A percentile compares a stretch with the other conserved stretches of the same genome.
Conservation (phyloP, 331 rosid species). For the Cydonia oblonga region DNA sequence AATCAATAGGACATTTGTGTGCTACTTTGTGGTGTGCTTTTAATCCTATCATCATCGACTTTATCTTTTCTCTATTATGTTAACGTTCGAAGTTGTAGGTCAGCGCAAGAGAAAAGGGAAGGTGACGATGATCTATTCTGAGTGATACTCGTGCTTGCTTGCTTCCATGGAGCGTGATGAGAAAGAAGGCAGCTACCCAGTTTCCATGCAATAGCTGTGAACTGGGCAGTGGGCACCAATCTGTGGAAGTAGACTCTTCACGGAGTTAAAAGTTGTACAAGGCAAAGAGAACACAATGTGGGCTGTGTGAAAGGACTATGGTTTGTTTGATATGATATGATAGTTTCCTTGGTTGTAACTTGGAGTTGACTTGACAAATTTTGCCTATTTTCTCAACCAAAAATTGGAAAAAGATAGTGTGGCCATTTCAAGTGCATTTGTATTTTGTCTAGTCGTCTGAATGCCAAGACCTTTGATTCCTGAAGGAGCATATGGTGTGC, state of each 20-base stretch:
- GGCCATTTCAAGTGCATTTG: neutral
- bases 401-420: neutral
- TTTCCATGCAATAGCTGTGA: neutral
- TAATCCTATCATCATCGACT: too few relatives aligned
- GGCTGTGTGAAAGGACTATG: neutral
- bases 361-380: neutral
- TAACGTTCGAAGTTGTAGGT: too few relatives aligned
- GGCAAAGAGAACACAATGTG: neutral
- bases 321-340: neutral
- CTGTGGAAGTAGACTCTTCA: neutral
- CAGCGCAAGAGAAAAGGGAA: too few relatives aligned
- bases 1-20: too few relatives aligned
- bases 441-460: neutral
- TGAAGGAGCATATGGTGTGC: neutral
- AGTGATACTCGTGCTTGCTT: too few relatives aligned
- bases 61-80: neutral
- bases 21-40: too few relatives aligned
- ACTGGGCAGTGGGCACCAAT: neutral
- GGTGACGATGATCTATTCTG: too few relatives aligned
- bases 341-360: neutral
- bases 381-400: neutral
- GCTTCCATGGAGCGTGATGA: neutral
- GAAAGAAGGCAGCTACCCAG: neutral
- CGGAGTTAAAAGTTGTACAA: neutral
- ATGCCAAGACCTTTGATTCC: neutral